Evolutionary conservation across 164 flowering plant species (phyloP).

Genomic region (Nymphaea thermarum): DNA sequence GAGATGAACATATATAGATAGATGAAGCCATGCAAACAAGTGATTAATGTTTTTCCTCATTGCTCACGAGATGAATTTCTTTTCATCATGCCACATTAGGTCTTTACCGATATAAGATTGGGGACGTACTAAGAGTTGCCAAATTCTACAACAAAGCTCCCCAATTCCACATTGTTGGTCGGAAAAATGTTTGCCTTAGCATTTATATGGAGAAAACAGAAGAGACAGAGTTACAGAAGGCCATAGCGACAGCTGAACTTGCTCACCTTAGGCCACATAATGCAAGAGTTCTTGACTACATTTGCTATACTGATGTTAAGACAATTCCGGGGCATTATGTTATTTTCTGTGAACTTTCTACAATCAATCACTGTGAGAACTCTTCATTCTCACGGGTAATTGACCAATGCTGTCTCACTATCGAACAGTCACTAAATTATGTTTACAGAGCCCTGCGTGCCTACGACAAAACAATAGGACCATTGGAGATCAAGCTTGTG

Average conservation of each 20-base stretch:
- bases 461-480: constrained; percentile 6
- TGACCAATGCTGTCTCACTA: constrained; percentile 6
- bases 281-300: constrained; percentile 6
- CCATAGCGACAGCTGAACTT: constrained; percentile 3
- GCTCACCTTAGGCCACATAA: constrained; percentile 1
- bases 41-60: too few relatives aligned
- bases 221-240: constrained; percentile 9
- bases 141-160: constrained; percentile 13
- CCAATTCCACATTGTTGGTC: constrained; percentile 7
- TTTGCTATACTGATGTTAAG: constrained; percentile 8
- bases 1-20: too few relatives aligned
- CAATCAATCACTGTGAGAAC: neutral
- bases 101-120: constrained; percentile 9
- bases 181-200: constrained; percentile 8
- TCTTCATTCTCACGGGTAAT: neutral
- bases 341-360: constrained; percentile 6
- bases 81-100: neutral
- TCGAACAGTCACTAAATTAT: constrained; percentile 7
- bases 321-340: constrained; percentile 14
- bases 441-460: constrained; percentile 6
- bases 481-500: constrained; percentile 34
- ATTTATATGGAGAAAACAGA: constrained; percentile 10
- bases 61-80: too few relatives aligned
- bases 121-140: constrained; percentile 11
- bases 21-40: too few relatives aligned